Evolutionary conservation across 306 rosid species (phyloP).

Genomic region (Cicer cuneatum): DNA sequence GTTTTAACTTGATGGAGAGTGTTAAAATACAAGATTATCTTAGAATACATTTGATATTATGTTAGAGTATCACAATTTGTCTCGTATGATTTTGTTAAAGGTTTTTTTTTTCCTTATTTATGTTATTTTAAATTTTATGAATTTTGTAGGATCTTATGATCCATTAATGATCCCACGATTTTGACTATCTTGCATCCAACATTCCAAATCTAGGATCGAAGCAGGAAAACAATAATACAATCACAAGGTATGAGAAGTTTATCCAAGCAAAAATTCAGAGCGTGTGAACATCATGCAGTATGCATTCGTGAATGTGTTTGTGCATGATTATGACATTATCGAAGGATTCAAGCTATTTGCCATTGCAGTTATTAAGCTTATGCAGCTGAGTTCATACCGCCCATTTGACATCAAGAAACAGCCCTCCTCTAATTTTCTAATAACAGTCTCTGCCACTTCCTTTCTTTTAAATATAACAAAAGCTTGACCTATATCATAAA

Average conservation of each 20-base stretch:
- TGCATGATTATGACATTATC: background rate
- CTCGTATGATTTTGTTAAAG: background rate
- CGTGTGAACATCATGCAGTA: background rate
- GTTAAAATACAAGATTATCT: background rate
- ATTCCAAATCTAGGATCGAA: background rate
- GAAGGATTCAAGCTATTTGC: slow-evolving; percentile 18
- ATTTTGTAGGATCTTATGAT: too few species aligned
- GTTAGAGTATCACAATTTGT: background rate
- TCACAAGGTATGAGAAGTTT: background rate
- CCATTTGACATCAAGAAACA: slow-evolving; percentile 80
- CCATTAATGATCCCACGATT: background rate
- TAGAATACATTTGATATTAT: background rate
- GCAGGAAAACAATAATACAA: slow-evolving; percentile 6
- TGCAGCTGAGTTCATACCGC: slow-evolving; percentile 61
- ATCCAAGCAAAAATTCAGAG: background rate
- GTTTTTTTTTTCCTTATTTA: too few species aligned
- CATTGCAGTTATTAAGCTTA: background rate
- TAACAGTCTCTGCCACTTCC: slow-evolving; percentile 69
- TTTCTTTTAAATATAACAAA: slow-evolving; percentile 64
- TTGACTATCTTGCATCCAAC: background rate
- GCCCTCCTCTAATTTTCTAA: slow-evolving; percentile 61
- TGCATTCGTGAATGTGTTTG: background rate
- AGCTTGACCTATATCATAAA: slow-evolving; percentile 80
- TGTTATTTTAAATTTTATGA: too few species aligned
- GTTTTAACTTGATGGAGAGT: background rate